A percentile compares a stretch with the other conserved stretches of the same genome.
These are phyloP conservation scores for Tetrastigma voinierianum DNA, from an alignment of 164 flowering plant genomes.

Conservation along the genomic window DNA sequence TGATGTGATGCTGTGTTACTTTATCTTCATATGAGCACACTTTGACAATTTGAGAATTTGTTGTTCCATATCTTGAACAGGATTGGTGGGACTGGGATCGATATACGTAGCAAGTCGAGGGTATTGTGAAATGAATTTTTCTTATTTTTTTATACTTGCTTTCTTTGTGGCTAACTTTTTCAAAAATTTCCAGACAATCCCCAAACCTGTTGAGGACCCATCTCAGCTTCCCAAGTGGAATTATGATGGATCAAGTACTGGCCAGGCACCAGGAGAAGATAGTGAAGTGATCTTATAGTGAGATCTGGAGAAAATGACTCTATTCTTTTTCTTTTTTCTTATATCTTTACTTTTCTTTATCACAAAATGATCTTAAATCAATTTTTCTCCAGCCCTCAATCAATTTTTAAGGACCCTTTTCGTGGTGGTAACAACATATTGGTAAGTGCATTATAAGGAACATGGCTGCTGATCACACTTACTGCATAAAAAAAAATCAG, in stretches of 20 bases:
- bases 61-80: conserved; percentile 22
- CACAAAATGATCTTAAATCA: neutral
- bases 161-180: neutral
- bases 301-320: conserved; percentile 16
- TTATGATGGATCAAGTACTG: conserved; percentile 99
- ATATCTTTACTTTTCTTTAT: neutral
- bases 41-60: too few species aligned
- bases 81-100: conserved; percentile 57
- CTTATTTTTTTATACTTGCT: neutral
- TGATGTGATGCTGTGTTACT: neutral
- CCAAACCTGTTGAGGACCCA: conserved; percentile 81
- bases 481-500: neutral
- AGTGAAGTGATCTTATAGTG: conserved; percentile 99
- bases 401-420: conserved; percentile 95
- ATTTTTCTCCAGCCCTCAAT: conserved; percentile 71
- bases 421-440: conserved; percentile 94
- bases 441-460: conserved; percentile 38
- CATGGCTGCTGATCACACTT: neutral
- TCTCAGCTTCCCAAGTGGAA: conserved; percentile 99
- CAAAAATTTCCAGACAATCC: conserved; percentile 53
- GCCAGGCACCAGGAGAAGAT: conserved; percentile 99
- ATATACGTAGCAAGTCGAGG: conserved; percentile 55
- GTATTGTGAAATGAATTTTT: conserved; percentile 24
- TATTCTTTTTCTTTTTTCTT: neutral
- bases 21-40: neutral